Evolutionary conservation across 2,329 filamentous ascomycete genomes (phyloP).

Genomic region (Achaetomium macrosporum): DNA sequence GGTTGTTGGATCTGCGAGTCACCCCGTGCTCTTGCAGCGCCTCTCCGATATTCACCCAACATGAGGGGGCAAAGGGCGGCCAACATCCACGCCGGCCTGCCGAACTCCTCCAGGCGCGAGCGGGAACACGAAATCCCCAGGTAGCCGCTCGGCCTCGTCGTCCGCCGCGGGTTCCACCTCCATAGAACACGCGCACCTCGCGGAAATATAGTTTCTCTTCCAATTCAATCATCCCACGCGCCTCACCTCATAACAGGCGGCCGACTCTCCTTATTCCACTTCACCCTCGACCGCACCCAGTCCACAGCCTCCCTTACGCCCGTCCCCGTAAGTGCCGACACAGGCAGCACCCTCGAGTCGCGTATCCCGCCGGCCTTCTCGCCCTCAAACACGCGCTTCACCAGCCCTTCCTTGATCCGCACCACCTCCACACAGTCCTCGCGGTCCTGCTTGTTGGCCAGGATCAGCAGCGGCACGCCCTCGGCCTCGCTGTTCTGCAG

Average conservation of each 20-base stretch:
- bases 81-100: no score
- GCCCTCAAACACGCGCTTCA: constrained; percentile 92
- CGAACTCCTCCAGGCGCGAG: no score
- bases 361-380: constrained; percentile 80
- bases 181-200: no score
- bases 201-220: no score
- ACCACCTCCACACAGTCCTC: constrained; percentile 98
- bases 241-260: constrained; percentile 85
- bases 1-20: no score
- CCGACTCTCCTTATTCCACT: constrained; percentile 92
- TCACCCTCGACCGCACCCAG: constrained; percentile 85
- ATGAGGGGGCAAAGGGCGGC: no score
- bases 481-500: constrained; percentile 81
- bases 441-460: constrained; percentile 96
- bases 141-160: no score
- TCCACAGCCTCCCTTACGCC: constrained; percentile 95
- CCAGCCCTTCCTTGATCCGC: constrained; percentile 91
- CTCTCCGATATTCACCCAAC: no score
- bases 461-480: constrained; percentile 82
- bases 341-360: constrained; percentile 84
- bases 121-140: no score
- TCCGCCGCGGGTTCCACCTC: no score
- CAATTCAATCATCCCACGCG: no score
- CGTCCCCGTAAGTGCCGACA: constrained; percentile 81
- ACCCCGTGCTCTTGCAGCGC: no score